These are phyloP conservation scores for Candida montana DNA, from an alignment of 805 yeast species.

Conservation along the genomic window DNA sequence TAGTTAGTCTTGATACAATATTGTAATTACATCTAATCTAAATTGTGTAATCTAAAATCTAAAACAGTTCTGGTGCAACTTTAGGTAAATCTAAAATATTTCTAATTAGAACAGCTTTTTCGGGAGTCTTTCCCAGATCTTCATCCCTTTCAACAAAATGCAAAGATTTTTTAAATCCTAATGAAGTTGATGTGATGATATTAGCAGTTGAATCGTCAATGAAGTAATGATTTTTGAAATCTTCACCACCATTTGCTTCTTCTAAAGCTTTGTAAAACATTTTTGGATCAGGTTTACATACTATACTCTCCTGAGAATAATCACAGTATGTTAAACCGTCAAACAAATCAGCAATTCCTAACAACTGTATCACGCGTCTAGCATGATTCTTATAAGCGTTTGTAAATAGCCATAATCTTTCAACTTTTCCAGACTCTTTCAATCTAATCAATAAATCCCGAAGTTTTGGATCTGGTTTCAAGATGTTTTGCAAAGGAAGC, in stretches of 20 bases:
- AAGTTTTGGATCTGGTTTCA: slow-evolving; percentile 53
- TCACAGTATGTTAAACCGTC: slow-evolving; percentile 95
- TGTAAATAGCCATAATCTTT: slow-evolving; percentile 85
- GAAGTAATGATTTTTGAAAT: slow-evolving; percentile 53
- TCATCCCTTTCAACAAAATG: slow-evolving; percentile 72
- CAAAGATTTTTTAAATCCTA: slow-evolving; percentile 68
- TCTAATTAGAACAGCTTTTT: slow-evolving; percentile 48
- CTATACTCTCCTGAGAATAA: slow-evolving; percentile 57
- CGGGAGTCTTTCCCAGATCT: slow-evolving; percentile 35
- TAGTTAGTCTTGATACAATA: too few species aligned
- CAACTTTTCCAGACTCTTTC: slow-evolving; percentile 44
- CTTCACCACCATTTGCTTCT: slow-evolving; percentile 43
- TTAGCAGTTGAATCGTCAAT: slow-evolving; percentile 86
- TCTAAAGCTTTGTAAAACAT: slow-evolving; percentile 61
- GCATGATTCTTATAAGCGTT: slow-evolving; percentile 95
- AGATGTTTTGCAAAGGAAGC: slow-evolving; percentile 74
- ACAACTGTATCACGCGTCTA: slow-evolving; percentile 63
- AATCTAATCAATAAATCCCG: slow-evolving; percentile 47
- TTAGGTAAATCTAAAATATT: slow-evolving; percentile 47
- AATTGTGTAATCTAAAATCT: too few species aligned
- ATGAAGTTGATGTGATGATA: slow-evolving; percentile 61
- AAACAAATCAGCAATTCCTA: slow-evolving; percentile 88
- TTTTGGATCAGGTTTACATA: slow-evolving; percentile 84
- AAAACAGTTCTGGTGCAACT: slow-evolving; percentile 22
- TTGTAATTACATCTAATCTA: too few species aligned